Percentiles rank a stretch among this genome's conserved stretches.
phyloP scores from a whole-genome alignment of 495 filamentous ascomycete species.

The Sphaerosporella brunnea region DNA sequence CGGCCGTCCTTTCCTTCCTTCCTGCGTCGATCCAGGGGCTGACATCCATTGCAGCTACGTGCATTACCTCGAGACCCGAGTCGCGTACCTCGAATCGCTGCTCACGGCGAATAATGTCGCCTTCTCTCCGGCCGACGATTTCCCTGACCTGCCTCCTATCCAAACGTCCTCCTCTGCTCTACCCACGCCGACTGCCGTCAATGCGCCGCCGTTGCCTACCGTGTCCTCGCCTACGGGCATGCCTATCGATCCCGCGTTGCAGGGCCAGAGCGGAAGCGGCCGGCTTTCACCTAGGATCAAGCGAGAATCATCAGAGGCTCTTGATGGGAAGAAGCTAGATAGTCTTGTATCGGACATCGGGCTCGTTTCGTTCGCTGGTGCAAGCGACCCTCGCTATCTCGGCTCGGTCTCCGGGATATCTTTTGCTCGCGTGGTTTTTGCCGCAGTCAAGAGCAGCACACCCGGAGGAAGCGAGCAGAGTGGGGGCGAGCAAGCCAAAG shows the following conservation, averaged over 20 bases:
- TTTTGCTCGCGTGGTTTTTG: constrained; percentile 86
- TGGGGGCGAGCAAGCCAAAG: neutral
- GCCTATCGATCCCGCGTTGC: constrained; percentile 17
- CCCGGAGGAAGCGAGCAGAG: constrained; percentile 18
- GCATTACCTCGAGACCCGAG: constrained; percentile 75
- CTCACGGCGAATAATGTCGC: constrained; percentile 50
- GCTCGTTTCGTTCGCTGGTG: constrained; percentile 57
- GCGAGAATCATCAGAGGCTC: constrained; percentile 13
- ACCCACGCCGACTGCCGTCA: constrained; percentile 30
- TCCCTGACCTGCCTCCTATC: constrained; percentile 46
- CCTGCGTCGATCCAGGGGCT: neutral
- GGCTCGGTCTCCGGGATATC: constrained; percentile 83
- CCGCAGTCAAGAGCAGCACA: constrained; percentile 57
- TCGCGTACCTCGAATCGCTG: constrained; percentile 66
- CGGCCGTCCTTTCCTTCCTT: too few species aligned
- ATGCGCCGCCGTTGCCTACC: constrained; percentile 23
- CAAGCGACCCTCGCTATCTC: constrained; percentile 60
- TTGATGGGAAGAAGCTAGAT: constrained; percentile 33
- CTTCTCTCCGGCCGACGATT: constrained; percentile 57
- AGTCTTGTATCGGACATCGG: constrained; percentile 62
- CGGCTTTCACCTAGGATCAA: constrained; percentile 9
- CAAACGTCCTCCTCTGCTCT: constrained; percentile 26
- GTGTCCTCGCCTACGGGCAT: constrained; percentile 12
- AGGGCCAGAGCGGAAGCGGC: constrained; percentile 7
- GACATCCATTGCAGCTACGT: constrained; percentile 50